Conservation (phyloP, 2,329 filamentous ascomycete species). For the Phaeomoniella chlamydospora region DNA sequence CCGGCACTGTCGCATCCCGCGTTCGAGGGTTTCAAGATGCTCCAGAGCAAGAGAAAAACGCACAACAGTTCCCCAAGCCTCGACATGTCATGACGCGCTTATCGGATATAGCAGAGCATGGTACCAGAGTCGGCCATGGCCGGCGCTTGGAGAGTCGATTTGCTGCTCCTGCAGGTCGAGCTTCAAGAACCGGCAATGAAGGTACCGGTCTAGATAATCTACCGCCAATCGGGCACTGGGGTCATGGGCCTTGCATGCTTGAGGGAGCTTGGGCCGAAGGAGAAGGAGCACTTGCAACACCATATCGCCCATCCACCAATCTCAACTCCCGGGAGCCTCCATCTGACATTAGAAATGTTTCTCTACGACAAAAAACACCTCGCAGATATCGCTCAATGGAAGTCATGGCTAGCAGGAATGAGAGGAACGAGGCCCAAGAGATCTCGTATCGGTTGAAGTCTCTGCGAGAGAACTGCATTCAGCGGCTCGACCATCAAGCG, state of each 20-base stretch:
- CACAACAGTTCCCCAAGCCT: conserved; percentile 3
- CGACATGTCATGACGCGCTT: conserved; percentile 3
- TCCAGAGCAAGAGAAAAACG: conserved; percentile 3
- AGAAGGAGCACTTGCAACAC: background rate
- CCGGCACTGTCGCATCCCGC: conserved; percentile 10
- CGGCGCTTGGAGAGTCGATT: conserved; percentile 3
- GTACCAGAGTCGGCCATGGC: conserved; percentile 2
- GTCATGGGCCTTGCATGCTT: background rate
- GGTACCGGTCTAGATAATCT: conserved; percentile 4
- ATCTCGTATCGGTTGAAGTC: conserved; percentile 7
- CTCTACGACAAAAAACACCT: background rate
- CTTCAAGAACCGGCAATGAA: conserved; percentile 5
- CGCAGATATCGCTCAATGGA: conserved; percentile 7
- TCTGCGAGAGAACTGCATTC: conserved; percentile 4
- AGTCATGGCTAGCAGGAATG: conserved; percentile 2
- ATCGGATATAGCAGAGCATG: conserved; percentile 1
- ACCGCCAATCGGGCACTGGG: conserved; percentile 1
- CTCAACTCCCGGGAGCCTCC: background rate
- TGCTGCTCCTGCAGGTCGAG: conserved; percentile 3
- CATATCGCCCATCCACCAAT: background rate
- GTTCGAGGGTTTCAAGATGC: conserved; percentile 10
- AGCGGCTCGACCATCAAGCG: conserved; percentile 1
- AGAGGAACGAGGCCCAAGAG: conserved; percentile 1
- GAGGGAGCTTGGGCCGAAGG: background rate
- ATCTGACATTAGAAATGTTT: background rate